These are phyloP conservation scores for Cubamyces sp. DNA, from an alignment of 768 basidiomycete species.

Conservation along the genomic window DNA sequence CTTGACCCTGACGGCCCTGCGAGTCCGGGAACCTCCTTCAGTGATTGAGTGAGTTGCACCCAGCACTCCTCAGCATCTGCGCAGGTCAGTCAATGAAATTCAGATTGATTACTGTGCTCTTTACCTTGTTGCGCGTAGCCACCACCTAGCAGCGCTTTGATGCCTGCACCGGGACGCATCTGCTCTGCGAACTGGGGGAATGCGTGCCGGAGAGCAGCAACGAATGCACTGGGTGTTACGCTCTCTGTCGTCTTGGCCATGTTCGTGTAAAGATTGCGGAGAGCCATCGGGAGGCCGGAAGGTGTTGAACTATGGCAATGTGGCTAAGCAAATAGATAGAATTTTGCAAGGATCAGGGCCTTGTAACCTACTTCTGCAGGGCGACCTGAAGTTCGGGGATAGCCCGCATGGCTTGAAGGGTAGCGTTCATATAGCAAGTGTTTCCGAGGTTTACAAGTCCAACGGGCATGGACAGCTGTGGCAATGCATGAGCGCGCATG, in stretches of 20 bases:
- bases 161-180: constrained; percentile 40
- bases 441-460: constrained; percentile 89
- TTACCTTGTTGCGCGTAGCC: constrained; percentile 79
- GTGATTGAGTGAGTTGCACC: constrained; percentile 68
- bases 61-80: constrained; percentile 94
- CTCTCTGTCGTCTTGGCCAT: constrained; percentile 81
- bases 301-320: constrained; percentile 16
- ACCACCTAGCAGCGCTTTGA: constrained; percentile 41
- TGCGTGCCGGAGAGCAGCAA: constrained; percentile 69
- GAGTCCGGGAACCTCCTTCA: constrained; percentile 67
- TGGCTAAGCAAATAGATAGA: background rate
- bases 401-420: constrained; percentile 89
- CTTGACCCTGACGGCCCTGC: constrained; percentile 36
- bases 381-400: constrained; percentile 88
- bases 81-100: background rate
- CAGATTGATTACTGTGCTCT: no score
- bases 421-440: constrained; percentile 98
- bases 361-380: constrained; percentile 54
- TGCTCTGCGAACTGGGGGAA: constrained; percentile 92
- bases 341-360: background rate
- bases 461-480: constrained; percentile 76
- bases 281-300: constrained; percentile 43
- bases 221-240: constrained; percentile 71
- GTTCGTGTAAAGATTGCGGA: constrained; percentile 70
- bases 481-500: background rate